Evolutionary conservation across 2,329 filamentous ascomycete genomes (phyloP), one percentile per base, ranked within the genome.

Genomic region (Colletotrichum karsti): DNA sequence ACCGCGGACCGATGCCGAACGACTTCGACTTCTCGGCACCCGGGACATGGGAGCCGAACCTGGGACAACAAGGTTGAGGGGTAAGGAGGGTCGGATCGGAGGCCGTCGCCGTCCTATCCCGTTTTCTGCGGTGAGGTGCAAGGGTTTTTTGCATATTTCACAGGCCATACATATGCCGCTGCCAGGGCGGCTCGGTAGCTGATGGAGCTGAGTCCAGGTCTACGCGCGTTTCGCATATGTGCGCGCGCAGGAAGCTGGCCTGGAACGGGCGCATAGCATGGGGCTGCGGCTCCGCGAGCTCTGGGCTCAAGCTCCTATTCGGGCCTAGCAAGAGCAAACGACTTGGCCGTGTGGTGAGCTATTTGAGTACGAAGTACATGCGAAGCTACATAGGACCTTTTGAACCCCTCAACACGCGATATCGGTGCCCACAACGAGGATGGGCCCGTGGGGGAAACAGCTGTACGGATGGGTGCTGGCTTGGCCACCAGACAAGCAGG

Each of bases 371-470:
- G 9, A 30, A 9, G 28, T 30, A n/a, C 9, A 30, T 30, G 28
- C 6, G 28, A 9, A 35, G 28, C 13, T 26, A 48, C 28, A 35
- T 48, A 26, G 58, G n/a, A 44, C 51, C 61, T 67, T 63, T 63
- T 26, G 35, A 39, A 37, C 54, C 18, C 24, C 58, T 37, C 44
- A 57, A 51, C 41, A 50, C 26, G 58, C 64, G 42, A 46, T 67
- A 46, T 56, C 58, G 51, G 64, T 67, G 64, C 42, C 64, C 64
- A 67, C 51, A 57, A 46, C 35, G 13, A 63, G 20, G 59, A 68
- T 68, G 60, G 65, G 65, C 65, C 60, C 65, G 60, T 59, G 53
- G 53, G 53, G 60, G 46, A 58, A 20, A 64, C 24, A 33, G 56
- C 42, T 35, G 33, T 51, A 41, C 2, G 24, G n/a, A 22, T 55